These are phyloP conservation scores for Mycena pura DNA, from an alignment of 768 basidiomycete species.

Conservation along the genomic window DNA sequence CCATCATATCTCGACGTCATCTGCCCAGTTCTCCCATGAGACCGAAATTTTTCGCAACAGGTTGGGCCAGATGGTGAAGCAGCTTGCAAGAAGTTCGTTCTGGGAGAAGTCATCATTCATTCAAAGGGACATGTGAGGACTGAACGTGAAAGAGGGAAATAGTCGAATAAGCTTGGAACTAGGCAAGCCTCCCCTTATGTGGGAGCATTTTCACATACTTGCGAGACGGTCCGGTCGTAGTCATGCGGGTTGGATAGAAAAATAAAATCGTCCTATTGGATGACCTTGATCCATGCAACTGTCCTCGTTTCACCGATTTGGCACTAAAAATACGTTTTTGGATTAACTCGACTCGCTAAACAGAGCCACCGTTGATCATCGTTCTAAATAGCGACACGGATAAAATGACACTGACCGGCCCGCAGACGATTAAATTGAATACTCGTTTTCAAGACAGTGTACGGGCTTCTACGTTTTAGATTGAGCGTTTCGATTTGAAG, in stretches of 20 bases:
- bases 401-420: too few species aligned
- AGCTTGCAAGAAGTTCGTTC: not conserved
- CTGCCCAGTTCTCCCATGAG: slow-evolving; percentile 5
- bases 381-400: too few species aligned
- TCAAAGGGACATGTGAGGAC: not conserved
- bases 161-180: not conserved
- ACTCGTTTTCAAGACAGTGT: too few species aligned
- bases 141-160: not conserved
- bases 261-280: not conserved
- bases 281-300: not conserved
- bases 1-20: slow-evolving; percentile 8
- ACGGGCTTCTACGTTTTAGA: too few species aligned
- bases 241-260: not conserved
- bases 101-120: not conserved
- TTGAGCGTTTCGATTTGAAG: too few species aligned
- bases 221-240: not conserved
- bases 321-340: slow-evolving; percentile 1
- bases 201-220: too few species aligned
- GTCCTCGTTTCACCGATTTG: slow-evolving; percentile 8
- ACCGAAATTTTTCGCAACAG: not conserved
- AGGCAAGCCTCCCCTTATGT: too few species aligned
- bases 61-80: not conserved
- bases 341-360: too few species aligned
- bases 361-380: too few species aligned
- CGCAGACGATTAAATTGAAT: too few species aligned